Evolutionary conservation across 75 land plant species (phyloP).

Genomic region (Ceratopteris richardii): DNA sequence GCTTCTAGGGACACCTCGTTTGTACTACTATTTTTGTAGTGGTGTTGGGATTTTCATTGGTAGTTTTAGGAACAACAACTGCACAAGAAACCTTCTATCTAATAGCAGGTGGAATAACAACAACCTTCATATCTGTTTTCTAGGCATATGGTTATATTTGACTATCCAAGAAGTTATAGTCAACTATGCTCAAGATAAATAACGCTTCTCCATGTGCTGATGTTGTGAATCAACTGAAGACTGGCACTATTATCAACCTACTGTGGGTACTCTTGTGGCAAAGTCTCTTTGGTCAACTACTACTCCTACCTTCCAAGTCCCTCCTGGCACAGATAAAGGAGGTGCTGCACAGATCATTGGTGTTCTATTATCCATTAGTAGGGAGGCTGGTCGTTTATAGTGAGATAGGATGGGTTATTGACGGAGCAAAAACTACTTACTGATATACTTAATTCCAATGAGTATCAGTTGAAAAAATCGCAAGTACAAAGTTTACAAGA

Average conservation of each 20-base stretch:
- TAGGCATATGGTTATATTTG: constrained; percentile 97
- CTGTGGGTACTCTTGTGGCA: constrained; percentile 88
- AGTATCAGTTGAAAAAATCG: background rate
- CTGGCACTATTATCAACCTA: constrained; percentile 77
- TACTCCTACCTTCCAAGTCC: constrained; percentile 72
- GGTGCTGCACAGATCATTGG: too few species aligned
- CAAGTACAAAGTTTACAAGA: too few species aligned
- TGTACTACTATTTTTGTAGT: constrained; percentile 83
- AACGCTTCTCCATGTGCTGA: constrained; percentile 99
- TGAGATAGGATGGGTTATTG: too few species aligned
- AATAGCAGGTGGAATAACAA: constrained; percentile 84
- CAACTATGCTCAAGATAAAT: constrained; percentile 61
- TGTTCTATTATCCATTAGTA: too few species aligned
- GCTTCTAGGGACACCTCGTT: constrained; percentile 95
- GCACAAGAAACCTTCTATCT: constrained; percentile 83
- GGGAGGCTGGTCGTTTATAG: too few species aligned
- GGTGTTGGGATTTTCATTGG: constrained; percentile 80
- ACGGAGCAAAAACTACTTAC: too few species aligned
- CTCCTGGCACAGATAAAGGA: constrained; percentile 29
- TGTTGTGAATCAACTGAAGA: constrained; percentile 80
- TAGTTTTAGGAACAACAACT: constrained; percentile 66
- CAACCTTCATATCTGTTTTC: constrained; percentile 90
- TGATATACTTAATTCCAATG: too few species aligned
- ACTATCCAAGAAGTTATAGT: constrained; percentile 62
- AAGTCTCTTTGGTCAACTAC: constrained; percentile 91